Base-by-base conservation (phyloP, 108 stramenopile genomes). In the Chaetoceros muelleri region DNA sequence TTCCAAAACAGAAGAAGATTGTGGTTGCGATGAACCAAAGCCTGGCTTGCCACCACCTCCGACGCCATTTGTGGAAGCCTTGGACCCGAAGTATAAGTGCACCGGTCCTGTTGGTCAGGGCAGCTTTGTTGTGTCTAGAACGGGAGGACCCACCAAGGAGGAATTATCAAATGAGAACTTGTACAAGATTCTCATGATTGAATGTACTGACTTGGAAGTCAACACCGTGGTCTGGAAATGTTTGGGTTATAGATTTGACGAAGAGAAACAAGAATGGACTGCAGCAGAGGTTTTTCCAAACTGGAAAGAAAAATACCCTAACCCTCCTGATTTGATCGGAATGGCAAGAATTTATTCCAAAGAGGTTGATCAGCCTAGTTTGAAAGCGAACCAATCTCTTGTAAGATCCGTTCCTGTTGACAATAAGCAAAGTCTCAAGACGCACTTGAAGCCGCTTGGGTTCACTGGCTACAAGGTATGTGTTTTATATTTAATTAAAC, bases 191-290 rank as follows among this genome's bases (percentile, higher is more conserved):
- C 67, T 93, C 24, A 58, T 47, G 55, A 65, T 73, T 24, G 73
- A 76, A 59, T 73, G 80, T 47, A 74, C 69, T 40, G 95, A 97
- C 60, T 61, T 94, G 48, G 90, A 95, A 72, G 81, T 86, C 28
- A 95, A 95, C 58, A 87, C 83, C 13, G 64, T 97, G 16, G 84
- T 86, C 1, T 97, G 96, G 96, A 95, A 94, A 51, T 95, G 95
- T 60, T 62, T 97, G 52, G 96, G 96, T 44, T 94, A 93, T 74
- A 72, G 84, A 22, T 90, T 84, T 58, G 61, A 82, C 50, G 55
- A 52, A 0, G 70, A 71, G 24, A 52, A 54, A 19, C 66, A 79
- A 61, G 52, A 48, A n/a, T 93, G 94, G 90, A 69, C 44, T n/a
- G 56, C 68, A 28, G 59, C 59, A 0, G 66, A 78, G 5, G 86